Percentiles rank a stretch among this genome's conserved stretches.
Evolutionary conservation across 345 rosid species (phyloP).

Genomic region (Rhodomyrtus tomentosa): DNA sequence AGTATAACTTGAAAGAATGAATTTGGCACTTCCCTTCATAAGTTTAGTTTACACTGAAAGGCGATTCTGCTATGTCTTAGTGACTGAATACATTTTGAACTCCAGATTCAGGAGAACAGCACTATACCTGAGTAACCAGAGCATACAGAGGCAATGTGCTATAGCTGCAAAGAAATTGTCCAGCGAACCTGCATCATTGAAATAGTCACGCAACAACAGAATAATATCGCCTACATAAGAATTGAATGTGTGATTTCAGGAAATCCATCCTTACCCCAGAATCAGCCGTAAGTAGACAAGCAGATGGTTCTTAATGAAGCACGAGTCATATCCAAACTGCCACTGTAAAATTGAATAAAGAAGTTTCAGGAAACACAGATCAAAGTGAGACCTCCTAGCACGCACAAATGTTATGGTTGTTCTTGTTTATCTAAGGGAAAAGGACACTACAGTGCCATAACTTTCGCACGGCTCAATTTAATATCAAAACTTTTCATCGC

Average conservation of each 20-base stretch:
- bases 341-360: conserved; percentile 42
- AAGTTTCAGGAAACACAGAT: neutral
- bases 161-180: conserved; percentile 93
- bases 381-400: neutral
- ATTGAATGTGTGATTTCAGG: neutral
- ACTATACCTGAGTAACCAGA: conserved; percentile 73
- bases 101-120: neutral
- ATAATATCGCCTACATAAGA: neutral
- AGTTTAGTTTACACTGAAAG: neutral
- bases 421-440: neutral
- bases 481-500: too few species aligned
- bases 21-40: neutral
- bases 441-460: neutral
- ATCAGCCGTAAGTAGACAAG: conserved; percentile 67
- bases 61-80: neutral
- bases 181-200: conserved; percentile 43
- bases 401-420: neutral
- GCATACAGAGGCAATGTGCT: conserved; percentile 95
- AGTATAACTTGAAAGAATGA: neutral
- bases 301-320: conserved; percentile 66
- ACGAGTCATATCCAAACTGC: conserved; percentile 92
- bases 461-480: too few species aligned
- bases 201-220: neutral
- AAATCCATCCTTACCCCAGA: conserved; percentile 48
- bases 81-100: neutral